Evolutionary conservation across 768 basidiomycete genomes (phyloP), one percentile per base, ranked within the genome.

Genomic region (Leccinum rimulosum): DNA sequence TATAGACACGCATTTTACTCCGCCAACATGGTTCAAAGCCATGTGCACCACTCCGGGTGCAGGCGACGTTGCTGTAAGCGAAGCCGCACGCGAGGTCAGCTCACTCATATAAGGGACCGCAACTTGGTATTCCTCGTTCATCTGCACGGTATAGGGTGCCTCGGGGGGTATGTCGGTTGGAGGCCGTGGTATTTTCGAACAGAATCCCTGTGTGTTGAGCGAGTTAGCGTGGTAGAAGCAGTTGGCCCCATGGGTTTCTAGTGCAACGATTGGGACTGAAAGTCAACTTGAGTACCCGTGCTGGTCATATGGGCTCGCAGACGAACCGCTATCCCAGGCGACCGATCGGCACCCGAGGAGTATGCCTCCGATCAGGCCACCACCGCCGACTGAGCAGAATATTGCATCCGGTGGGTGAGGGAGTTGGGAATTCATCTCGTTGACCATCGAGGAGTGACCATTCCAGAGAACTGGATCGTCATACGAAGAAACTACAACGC

Each of bases 361-460:
- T 50, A 91, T 73, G 0, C 91, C 91, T 10, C 85, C 88, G 3
- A 89, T 71, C 0, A 92, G 73, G 1, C 90, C 89, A 0, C 80
- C 89, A 0, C 90, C 90, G 38, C 91, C 91, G 12, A 91, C 87
- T 54, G 85, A 85, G 66, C 90, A 91, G 59, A 91, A 84, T 47
- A 92, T 84, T 1, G 87, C 88, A 58, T 86, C 82, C 6, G 90
- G 89, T 63, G 80, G 81, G 40, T 63, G 60, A 1, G 71, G 71
- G 5, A 91, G 74, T 61, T 90, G 87, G 10, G 69, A 66, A 17
- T 76, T 68, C 47, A 90, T 83, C 66, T 92, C 91, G 15, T 73
- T 66, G 43, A 92, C 76, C 79, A 92, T 84, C 17, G 88, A 87
- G n/a, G 84, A 79, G 65, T 91, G 88, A 1, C 91, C 91, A 67